These are phyloP conservation scores for Ogataea pignaliae DNA, from an alignment of 805 yeast species.

Conservation along the genomic window DNA sequence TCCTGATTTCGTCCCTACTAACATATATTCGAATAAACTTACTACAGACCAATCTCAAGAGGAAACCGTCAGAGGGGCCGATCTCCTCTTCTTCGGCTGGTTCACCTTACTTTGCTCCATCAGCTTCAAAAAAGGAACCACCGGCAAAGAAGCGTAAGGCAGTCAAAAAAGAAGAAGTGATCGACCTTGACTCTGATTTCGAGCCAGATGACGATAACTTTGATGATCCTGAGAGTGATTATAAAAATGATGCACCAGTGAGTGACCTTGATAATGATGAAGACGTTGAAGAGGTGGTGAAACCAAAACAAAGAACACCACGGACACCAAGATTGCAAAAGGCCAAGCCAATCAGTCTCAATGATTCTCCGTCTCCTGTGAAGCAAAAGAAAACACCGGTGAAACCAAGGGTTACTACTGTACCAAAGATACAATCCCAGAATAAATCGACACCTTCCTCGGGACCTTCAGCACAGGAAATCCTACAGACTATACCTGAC, in stretches of 20 bases:
- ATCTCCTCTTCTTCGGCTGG: too few relatives aligned
- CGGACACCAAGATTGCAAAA: not conserved
- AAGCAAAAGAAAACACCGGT: not conserved
- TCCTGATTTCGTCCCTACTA: not conserved
- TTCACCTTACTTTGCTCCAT: too few relatives aligned
- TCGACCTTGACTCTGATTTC: not conserved
- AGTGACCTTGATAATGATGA: not conserved
- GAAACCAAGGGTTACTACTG: not conserved
- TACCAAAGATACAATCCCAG: not conserved
- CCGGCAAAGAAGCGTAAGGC: not conserved
- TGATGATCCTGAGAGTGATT: not conserved
- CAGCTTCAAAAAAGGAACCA: too few relatives aligned
- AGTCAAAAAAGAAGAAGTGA: not conserved
- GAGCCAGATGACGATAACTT: too few relatives aligned
- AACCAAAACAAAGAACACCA: not conserved
- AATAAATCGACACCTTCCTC: not conserved
- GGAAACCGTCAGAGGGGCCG: too few relatives aligned
- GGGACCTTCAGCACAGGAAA: slow-evolving; percentile 44
- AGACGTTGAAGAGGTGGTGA: not conserved
- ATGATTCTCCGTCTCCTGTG: not conserved
- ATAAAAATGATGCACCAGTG: not conserved
- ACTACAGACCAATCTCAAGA: too few relatives aligned
- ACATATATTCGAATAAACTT: not conserved
- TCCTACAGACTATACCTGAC: slow-evolving; percentile 65
- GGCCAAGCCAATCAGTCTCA: not conserved